Conservation (phyloP, 306 rosid species). For the Fragaria nilgerrensis region DNA sequence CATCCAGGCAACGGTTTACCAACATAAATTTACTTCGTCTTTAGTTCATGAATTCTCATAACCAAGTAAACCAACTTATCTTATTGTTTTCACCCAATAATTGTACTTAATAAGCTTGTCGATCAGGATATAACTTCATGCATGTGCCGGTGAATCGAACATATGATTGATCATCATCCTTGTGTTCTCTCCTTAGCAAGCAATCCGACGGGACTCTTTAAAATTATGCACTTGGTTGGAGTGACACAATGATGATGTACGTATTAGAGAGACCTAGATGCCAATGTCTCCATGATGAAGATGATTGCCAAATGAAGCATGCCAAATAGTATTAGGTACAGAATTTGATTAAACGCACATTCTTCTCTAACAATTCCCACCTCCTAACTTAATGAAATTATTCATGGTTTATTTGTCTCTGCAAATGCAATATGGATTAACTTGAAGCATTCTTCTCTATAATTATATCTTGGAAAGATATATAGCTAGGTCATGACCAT, state of each 20-base stretch:
- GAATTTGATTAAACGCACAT: background rate
- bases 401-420: background rate
- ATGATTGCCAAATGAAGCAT: constrained; percentile 32
- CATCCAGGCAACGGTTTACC: too few relatives aligned
- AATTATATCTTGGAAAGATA: constrained; percentile 33
- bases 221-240: constrained; percentile 34
- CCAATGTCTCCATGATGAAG: constrained; percentile 33
- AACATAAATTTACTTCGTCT: too few relatives aligned
- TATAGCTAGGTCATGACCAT: constrained; percentile 13
- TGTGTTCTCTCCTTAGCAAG: constrained; percentile 45
- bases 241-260: constrained; percentile 53
- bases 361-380: background rate
- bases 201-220: constrained; percentile 34
- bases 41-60: too few relatives aligned
- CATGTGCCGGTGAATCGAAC: constrained; percentile 37
- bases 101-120: too few relatives aligned
- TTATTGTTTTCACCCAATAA: too few relatives aligned
- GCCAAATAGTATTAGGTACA: constrained; percentile 10
- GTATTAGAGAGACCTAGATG: background rate
- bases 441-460: background rate
- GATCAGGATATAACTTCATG: constrained; percentile 11
- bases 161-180: constrained; percentile 38
- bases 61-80: too few relatives aligned
- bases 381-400: constrained; percentile 15
- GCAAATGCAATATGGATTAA: constrained; percentile 22